phyloP scores from a whole-genome alignment of 352 stramenopile genomes.

The Globisporangium nunn region DNA sequence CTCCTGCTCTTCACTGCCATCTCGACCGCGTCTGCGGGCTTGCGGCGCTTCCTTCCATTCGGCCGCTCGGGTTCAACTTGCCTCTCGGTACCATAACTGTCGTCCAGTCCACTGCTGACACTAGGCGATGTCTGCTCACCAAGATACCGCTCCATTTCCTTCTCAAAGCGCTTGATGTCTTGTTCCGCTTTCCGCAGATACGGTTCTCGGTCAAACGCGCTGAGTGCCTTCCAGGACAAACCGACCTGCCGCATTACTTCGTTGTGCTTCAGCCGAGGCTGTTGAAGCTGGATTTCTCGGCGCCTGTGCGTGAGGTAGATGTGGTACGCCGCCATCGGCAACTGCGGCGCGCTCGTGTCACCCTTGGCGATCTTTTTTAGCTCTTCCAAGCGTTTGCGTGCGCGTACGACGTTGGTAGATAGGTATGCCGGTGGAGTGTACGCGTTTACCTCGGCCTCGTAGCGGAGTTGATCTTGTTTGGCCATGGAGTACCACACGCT shows the following conservation, averaged over 20 bases:
- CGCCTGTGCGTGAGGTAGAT: constrained; percentile 34
- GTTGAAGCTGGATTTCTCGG: constrained; percentile 21
- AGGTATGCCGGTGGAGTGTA: constrained; percentile 40
- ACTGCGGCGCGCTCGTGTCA: constrained; percentile 24
- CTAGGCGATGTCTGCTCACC: constrained; percentile 3
- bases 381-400: constrained; percentile 27
- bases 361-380: constrained; percentile 23
- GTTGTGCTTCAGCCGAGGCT: constrained; percentile 26
- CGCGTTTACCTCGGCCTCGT: constrained; percentile 37
- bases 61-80: neutral
- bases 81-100: constrained; percentile 4
- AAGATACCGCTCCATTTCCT: constrained; percentile 37
- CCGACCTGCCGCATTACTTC: constrained; percentile 44
- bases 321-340: constrained; percentile 37
- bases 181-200: constrained; percentile 32
- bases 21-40: neutral
- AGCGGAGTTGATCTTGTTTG: constrained; percentile 33
- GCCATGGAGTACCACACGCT: constrained; percentile 40
- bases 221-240: constrained; percentile 34
- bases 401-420: constrained; percentile 12
- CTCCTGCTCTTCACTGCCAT: constrained; percentile 5
- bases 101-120: neutral
- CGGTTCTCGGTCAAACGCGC: constrained; percentile 18
- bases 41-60: constrained; percentile 12
- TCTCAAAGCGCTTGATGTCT: constrained; percentile 39